phyloP scores from a whole-genome alignment of 2,329 filamentous ascomycete species.

The Fonsecaea multimorphosa region DNA sequence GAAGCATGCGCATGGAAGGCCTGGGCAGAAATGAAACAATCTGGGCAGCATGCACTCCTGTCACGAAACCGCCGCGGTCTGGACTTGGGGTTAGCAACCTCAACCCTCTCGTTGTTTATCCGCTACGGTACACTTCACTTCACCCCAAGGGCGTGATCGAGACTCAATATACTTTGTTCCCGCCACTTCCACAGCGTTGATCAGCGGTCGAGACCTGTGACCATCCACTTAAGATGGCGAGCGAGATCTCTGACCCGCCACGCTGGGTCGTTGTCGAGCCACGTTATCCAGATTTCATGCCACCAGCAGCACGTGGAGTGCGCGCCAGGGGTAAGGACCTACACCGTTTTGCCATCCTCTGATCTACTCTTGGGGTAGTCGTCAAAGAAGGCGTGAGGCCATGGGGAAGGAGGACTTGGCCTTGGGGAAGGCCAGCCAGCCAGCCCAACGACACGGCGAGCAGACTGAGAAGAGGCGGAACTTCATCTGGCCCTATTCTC shows the following conservation, averaged over 20 bases:
- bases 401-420: neutral
- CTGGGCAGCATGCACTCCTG: neutral
- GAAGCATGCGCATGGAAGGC: neutral
- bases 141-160: neutral
- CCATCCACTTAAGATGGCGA: neutral
- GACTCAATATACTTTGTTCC: neutral
- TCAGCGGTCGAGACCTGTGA: neutral
- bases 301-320: neutral
- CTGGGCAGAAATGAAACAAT: neutral
- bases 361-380: neutral
- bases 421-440: neutral
- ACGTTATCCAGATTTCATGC: neutral
- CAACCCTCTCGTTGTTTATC: neutral
- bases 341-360: no score
- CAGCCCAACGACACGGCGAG: neutral
- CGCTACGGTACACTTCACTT: neutral
- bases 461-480: neutral
- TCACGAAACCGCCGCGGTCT: neutral
- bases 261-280: neutral
- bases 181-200: neutral
- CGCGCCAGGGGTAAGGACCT: no score
- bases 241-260: neutral
- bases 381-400: neutral
- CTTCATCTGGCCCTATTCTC: neutral
- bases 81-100: neutral